Base-by-base conservation (phyloP, 2,329 filamentous ascomycete species). In the Didymella sp. region DNA sequence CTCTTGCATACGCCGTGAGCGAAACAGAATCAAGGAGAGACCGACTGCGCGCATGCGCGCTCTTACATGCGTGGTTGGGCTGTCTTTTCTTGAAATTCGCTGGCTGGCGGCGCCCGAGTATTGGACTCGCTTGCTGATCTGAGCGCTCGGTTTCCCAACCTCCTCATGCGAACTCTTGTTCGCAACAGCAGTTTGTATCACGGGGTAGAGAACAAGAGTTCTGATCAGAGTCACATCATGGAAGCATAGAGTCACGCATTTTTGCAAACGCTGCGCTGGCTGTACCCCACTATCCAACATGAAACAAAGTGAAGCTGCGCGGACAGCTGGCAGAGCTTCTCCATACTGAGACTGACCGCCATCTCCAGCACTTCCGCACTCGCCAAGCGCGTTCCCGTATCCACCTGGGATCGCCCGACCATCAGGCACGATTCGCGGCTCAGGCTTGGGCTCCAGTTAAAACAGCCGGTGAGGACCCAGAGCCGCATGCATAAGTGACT, bases 41-140 rank as follows among this genome's bases (percentile, higher is more conserved):
- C 37, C 17, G 33, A 50, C 9, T 30, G 61, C 66, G 66, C 61
- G 63, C 56, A 51, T 43, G 46, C 58, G 61, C 62, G 49, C 56
- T 60, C 58, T 68, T 68, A 66, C 56, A 52, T 59, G 62, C 59
- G 66, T 64, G 63, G 65, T 68, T 69, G 67, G 65, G 67, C 67
- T 62, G 59, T 62, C 52, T 55, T 55, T 59, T 58, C 45, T 47
- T 57, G 51, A 45, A 56, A 57, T 62, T 58, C 60, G 62, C 62
- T 46, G 61, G 42, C 42, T 46, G 63, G 63, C 61, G 61, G 66
- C 60, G 61, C 63, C 60, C 60, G 59, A 61, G 60, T 60, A 68
- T 62, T 68, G 61, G 66, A 60, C 62, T 56, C 45, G 44, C 51
- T 55, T 55, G 38, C 42, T 52, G 54, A 57, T 57, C 54, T 57